Evolutionary conservation across 805 yeast genomes (phyloP), one percentile per base, ranked within the genome.

Genomic region (Metschnikowia similis): DNA sequence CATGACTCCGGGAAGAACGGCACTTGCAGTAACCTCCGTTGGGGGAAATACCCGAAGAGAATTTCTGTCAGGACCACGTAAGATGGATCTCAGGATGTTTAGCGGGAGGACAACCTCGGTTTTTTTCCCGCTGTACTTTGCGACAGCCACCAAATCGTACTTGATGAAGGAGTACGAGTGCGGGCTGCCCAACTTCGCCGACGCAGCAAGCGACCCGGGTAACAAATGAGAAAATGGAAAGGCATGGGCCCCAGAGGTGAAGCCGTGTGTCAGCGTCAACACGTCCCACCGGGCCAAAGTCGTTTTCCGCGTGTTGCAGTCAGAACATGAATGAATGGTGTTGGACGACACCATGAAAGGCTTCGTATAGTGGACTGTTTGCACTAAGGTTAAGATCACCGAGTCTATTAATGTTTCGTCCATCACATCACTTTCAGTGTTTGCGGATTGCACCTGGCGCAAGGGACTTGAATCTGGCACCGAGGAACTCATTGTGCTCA

Each of bases 11-110:
- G 99, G 99, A 45, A 94, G 72, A 13, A 84, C 86, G 8, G 96
- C 94, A 28, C 86, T 81, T 6, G 96, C 95, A 2, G 89, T 84
- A 35, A 94, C 84, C 39, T 86, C 87, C 0, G 98, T 92, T 7
- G 99, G 98, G 0, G 99, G 99, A 67, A 94, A 94, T 1, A 94
- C 88, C 53, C 99, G 79, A 35, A 89, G 70, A 1, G 96, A 88
- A 61, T 87, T 89, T 58, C 90, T 77, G 63, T 91, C 97, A 2
- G 88, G 87, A 6, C 94, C 92, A 41, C 89, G 73, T 26, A 88
- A 65, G 30, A 92, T 81, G 50, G 95, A 85, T 59, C 99, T 77
- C 41, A 86, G 76, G 2, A 94, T 75, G 56, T 84, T 77, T 8
- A 94, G 65, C 0, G 96, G 95, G 51, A 87, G 69, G 26, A 79